Evolutionary conservation across 1,284 basidiomycete species (phyloP).

Genomic region (Volvariella volvacea): DNA sequence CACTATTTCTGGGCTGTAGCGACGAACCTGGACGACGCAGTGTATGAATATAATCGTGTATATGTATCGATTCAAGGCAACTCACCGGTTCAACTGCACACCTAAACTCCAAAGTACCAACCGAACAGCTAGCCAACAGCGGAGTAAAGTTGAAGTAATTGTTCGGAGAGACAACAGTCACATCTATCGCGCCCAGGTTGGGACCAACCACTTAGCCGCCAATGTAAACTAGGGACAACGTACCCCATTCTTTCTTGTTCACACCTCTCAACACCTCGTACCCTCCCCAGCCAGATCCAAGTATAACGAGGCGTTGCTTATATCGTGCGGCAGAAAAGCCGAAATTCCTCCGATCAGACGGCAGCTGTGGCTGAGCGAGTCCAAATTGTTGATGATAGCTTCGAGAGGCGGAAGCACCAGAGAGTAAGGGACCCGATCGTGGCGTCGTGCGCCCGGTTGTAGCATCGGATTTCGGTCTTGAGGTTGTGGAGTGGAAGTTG

Average conservation of each 20-base stretch:
- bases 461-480: too few relatives aligned
- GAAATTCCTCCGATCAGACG: constrained; percentile 22
- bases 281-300: constrained; percentile 84
- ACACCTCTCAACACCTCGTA: constrained; percentile 63
- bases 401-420: constrained; percentile 6
- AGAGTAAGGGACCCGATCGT: constrained; percentile 1
- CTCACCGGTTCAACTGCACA: constrained; percentile 77
- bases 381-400: neutral
- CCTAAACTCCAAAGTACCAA: constrained; percentile 79
- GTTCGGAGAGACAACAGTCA: constrained; percentile 67
- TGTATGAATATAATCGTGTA: constrained; percentile 13
- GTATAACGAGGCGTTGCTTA: constrained; percentile 68
- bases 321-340: constrained; percentile 23
- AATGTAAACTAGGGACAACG: constrained; percentile 12
- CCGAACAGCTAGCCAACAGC: constrained; percentile 68
- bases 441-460: too few relatives aligned
- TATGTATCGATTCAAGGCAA: constrained; percentile 11
- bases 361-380: constrained; percentile 1
- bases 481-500: too few relatives aligned
- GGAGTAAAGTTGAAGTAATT: constrained; percentile 85
- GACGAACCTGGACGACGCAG: constrained; percentile 34
- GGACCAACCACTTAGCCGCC: neutral
- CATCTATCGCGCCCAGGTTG: constrained; percentile 34
- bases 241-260: constrained; percentile 65
- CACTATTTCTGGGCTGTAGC: constrained; percentile 52